Percentiles rank a stretch among this genome's conserved stretches.
Conservation (phyloP, 371 early-diverging fungal species). For the Saksenaea oblongispora region DNA sequence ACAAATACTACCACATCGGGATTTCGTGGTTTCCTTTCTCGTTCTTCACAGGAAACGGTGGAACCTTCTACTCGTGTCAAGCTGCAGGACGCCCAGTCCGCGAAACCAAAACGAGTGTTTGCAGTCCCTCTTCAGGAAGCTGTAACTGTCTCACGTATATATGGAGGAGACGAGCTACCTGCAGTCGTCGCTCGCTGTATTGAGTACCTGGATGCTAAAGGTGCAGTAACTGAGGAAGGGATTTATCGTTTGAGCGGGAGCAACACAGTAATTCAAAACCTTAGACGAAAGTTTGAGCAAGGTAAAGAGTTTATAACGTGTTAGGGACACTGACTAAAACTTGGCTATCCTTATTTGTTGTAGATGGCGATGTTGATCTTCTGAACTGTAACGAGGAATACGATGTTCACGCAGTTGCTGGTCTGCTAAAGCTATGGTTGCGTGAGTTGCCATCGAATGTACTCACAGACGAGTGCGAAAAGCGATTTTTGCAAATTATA, state of each 20-base stretch:
- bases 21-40: slow-evolving; percentile 7
- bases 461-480: slow-evolving; percentile 67
- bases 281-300: slow-evolving; percentile 70
- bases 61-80: background rate
- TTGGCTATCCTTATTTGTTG: background rate
- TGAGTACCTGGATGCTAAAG: slow-evolving; percentile 77
- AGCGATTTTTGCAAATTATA: slow-evolving; percentile 62
- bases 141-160: slow-evolving; percentile 19
- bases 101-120: slow-evolving; percentile 44
- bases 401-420: slow-evolving; percentile 82
- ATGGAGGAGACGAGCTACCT: slow-evolving; percentile 53
- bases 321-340: background rate
- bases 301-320: slow-evolving; percentile 12
- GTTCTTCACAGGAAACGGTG: slow-evolving; percentile 4
- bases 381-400: slow-evolving; percentile 41
- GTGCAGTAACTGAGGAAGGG: slow-evolving; percentile 79
- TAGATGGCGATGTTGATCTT: slow-evolving; percentile 63
- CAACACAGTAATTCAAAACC: slow-evolving; percentile 52
- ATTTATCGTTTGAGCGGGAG: slow-evolving; percentile 82
- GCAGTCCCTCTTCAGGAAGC: slow-evolving; percentile 38
- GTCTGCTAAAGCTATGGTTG: slow-evolving; percentile 79
- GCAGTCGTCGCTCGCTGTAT: slow-evolving; percentile 82
- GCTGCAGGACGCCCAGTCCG: background rate
- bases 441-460: slow-evolving; percentile 76
- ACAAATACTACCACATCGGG: background rate